These are phyloP conservation scores for Pyrenopolyporus hunteri DNA, from an alignment of 495 filamentous ascomycete species.

Conservation along the genomic window DNA sequence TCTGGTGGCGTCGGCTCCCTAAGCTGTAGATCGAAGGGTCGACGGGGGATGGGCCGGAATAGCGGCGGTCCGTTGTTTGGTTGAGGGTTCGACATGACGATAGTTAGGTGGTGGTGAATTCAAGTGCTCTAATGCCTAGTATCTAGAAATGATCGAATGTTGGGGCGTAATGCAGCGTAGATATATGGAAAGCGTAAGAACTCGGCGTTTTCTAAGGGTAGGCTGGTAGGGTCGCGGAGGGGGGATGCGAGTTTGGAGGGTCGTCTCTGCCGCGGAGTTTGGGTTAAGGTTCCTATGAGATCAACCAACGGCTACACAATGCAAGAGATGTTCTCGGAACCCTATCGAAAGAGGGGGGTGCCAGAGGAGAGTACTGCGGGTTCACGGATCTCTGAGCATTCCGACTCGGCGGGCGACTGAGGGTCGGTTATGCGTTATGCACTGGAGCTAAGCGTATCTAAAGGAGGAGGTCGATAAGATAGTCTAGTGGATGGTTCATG, in stretches of 20 bases:
- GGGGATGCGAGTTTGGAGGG: slow-evolving; percentile 1
- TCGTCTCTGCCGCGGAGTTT: slow-evolving; percentile 6
- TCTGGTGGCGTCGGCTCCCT: slow-evolving; percentile 57
- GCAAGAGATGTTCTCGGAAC: slow-evolving; percentile 14
- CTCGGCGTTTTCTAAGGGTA: neutral
- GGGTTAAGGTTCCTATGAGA: slow-evolving; percentile 9
- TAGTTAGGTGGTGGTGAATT: neutral
- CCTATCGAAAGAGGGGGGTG: slow-evolving; percentile 3
- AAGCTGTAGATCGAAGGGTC: slow-evolving; percentile 70
- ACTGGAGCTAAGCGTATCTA: slow-evolving; percentile 5
- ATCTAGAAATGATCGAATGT: neutral
- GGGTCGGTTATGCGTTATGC: slow-evolving; percentile 11
- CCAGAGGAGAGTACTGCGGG: slow-evolving; percentile 7
- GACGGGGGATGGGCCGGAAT: slow-evolving; percentile 74
- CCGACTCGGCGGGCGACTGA: slow-evolving; percentile 28
- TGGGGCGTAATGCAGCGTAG: neutral
- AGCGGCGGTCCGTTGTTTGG: slow-evolving; percentile 57
- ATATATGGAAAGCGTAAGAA: neutral
- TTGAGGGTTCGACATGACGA: slow-evolving; percentile 40
- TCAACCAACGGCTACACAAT: slow-evolving; percentile 16
- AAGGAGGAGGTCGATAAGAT: slow-evolving; percentile 11
- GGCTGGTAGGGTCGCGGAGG: neutral
- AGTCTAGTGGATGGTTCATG: neutral
- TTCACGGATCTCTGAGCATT: slow-evolving; percentile 29
- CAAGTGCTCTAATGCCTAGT: slow-evolving; percentile 1